Conservation (phyloP, 192 early-diverging fungal species). For the Globomyces pollinis-pini region DNA sequence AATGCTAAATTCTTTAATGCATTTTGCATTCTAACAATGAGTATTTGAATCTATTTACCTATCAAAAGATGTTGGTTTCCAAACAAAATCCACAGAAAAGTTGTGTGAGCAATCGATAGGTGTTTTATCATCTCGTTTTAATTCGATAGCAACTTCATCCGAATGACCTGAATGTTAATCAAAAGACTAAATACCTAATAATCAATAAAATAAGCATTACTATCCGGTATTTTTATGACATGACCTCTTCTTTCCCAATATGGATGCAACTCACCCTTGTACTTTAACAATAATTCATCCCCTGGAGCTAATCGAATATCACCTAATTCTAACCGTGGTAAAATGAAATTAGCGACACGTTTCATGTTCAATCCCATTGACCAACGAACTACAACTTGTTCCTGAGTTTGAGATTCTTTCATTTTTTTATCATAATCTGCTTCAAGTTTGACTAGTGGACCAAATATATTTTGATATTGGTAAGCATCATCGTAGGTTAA, state of each 20-base stretch:
- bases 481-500: constrained; percentile 89
- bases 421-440: constrained; percentile 83
- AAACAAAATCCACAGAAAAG: constrained; percentile 95
- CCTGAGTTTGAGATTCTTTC: constrained; percentile 92
- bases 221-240: constrained; percentile 94
- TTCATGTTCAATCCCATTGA: constrained; percentile 92
- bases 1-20: constrained; percentile 96
- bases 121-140: constrained; percentile 56
- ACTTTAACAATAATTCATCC: constrained; percentile 84
- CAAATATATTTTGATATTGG: constrained; percentile 95
- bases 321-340: constrained; percentile 85
- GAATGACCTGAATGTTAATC: constrained; percentile 56
- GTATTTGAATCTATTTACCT: constrained; percentile 25
- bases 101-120: constrained; percentile 78
- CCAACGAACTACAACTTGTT: constrained; percentile 93
- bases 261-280: constrained; percentile 74
- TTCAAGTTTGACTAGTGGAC: constrained; percentile 89
- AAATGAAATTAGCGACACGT: constrained; percentile 82
- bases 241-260: constrained; percentile 85
- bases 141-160: constrained; percentile 93
- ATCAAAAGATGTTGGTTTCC: constrained; percentile 97
- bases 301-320: constrained; percentile 89
- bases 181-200: too few relatives aligned
- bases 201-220: constrained; percentile 22
- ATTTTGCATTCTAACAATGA: constrained; percentile 78